A percentile compares a stretch with the other conserved stretches of the same genome.
phyloP scores from a whole-genome alignment of 768 basidiomycete genomes.

The Hericium coralloides region DNA sequence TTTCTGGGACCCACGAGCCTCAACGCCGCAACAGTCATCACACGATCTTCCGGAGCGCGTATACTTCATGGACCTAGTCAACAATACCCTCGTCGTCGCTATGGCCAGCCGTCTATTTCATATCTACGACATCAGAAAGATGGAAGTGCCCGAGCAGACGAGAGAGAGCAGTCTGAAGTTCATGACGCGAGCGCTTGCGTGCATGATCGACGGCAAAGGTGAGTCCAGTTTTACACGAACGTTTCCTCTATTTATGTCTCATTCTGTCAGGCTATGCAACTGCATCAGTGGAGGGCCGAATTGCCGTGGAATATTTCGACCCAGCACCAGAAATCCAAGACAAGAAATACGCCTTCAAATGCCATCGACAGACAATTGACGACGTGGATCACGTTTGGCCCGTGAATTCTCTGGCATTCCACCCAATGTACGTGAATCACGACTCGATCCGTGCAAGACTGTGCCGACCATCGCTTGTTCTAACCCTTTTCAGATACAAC shows the following conservation, averaged over 20 bases:
- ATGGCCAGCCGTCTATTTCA: slow-evolving; percentile 89
- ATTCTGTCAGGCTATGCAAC: slow-evolving; percentile 71
- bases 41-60: slow-evolving; percentile 74
- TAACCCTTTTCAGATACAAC: slow-evolving; percentile 51
- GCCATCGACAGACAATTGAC: slow-evolving; percentile 83
- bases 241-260: neutral
- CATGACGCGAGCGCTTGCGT: slow-evolving; percentile 85
- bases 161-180: slow-evolving; percentile 93
- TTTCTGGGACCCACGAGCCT: slow-evolving; percentile 76
- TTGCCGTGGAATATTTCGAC: slow-evolving; percentile 96
- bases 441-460: too few relatives aligned
- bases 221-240: neutral
- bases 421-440: slow-evolving; percentile 53
- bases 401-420: slow-evolving; percentile 91
- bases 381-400: slow-evolving; percentile 96
- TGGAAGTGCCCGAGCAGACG: slow-evolving; percentile 66
- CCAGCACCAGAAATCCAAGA: slow-evolving; percentile 68
- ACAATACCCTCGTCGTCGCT: slow-evolving; percentile 77
- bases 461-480: neutral
- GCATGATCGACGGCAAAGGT: slow-evolving; percentile 93
- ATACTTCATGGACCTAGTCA: slow-evolving; percentile 75
- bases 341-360: slow-evolving; percentile 95
- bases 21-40: slow-evolving; percentile 44
- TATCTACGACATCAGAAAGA: slow-evolving; percentile 80
- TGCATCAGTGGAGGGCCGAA: slow-evolving; percentile 90